A percentile compares a stretch with the other conserved stretches of the same genome.
Evolutionary conservation across 257 asterid genomes (phyloP).

Genomic region (Solanum gracilifrons): DNA sequence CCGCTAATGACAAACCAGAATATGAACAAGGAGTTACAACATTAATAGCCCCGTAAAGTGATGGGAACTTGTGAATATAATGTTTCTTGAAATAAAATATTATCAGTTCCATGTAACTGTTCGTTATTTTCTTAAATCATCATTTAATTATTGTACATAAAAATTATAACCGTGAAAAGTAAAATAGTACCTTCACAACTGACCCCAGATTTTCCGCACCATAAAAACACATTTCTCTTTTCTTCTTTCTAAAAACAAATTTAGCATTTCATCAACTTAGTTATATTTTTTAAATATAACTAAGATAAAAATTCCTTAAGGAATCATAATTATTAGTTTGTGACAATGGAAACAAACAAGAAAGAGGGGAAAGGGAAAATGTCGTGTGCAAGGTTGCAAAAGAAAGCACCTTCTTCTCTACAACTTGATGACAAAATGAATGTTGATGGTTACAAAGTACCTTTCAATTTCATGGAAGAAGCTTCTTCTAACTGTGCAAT

Average conservation of each 20-base stretch:
- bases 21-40: background rate
- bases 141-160: background rate
- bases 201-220: slow-evolving; percentile 19
- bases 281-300: background rate
- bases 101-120: background rate
- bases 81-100: background rate
- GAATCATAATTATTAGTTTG: too few relatives aligned
- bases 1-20: background rate
- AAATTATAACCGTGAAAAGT: background rate
- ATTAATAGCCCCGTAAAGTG: background rate
- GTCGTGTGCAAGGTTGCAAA: slow-evolving; percentile 16
- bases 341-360: background rate
- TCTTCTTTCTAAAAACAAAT: background rate
- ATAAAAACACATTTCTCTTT: background rate
- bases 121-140: background rate
- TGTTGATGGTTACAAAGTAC: background rate
- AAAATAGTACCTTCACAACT: background rate
- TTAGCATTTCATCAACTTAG: background rate
- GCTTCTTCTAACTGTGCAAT: slow-evolving; percentile 14
- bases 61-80: background rate
- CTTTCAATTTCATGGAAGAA: slow-evolving; percentile 1
- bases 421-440: background rate
- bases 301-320: background rate
- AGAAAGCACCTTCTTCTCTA: slow-evolving; percentile 18
- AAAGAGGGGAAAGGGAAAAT: background rate